Evolutionary conservation across 2,329 filamentous ascomycete species (phyloP), one percentile per base, ranked within the genome.

Genomic region (Xylaria sp.): DNA sequence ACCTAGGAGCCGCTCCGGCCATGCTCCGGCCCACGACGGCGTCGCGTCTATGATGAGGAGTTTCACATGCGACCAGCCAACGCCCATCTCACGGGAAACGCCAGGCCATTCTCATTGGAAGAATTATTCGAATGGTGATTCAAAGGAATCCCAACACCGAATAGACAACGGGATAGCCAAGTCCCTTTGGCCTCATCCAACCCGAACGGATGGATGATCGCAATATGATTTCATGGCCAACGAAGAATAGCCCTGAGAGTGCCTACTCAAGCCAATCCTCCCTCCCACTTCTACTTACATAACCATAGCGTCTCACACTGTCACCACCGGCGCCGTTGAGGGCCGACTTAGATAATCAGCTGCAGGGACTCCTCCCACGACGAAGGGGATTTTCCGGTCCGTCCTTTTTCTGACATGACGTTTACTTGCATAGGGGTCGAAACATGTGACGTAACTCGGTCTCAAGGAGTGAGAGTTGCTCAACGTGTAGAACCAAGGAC

Each of bases 371-470:
- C 23, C 23, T 30, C 5, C 4, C 23, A 4, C 4, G 23, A 30
- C 16, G 65, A 63, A 19, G 64, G 63, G 18, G 58, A 47, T 7
- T 56, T 58, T 4, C 58, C 59, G 30, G 2, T 57, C 39, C 63
- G 62, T 50, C 59, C 49, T 2, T 65, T 52, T 1, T 61, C 63
- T 10, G 64, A 55, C 61, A 64, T 61, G 44, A 52, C 53, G 52
- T 61, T 50, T 2, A 37, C 52, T 16, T 58, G 23, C 7, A 18
- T 50, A 30, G 23, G 23, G 23, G 50, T 66, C 65, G 55, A 46
- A 59, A 47, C 63, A 65, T 11, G 55, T 59, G 48, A 60, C 56
- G 58, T 66, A 67, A 50, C 58, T 5, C 23, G 1, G 23, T 30
- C 23, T 30, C 23, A 30, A 30, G 23, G 23, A 30, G 23, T 4